Conservation (phyloP, 1,139 yeast genomes). For the Blastobotrys raffinosifermentans region DNA sequence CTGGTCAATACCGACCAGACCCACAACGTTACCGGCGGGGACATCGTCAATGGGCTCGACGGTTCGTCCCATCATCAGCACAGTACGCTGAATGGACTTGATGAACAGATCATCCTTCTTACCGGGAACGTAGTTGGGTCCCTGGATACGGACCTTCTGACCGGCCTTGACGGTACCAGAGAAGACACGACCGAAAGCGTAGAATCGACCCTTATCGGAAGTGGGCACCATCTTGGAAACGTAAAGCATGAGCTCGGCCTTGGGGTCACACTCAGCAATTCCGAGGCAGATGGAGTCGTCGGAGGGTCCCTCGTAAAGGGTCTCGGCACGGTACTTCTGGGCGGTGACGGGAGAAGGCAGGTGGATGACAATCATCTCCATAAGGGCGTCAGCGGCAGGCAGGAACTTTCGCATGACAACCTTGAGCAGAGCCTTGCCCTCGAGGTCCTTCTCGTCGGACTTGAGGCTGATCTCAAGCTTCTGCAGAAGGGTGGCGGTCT, state of each 20-base stretch:
- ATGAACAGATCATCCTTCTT: constrained; percentile 96
- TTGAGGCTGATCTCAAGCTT: constrained; percentile 89
- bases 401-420: constrained; percentile 99
- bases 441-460: constrained; percentile 94
- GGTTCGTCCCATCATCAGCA: constrained; percentile 98
- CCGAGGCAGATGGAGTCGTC: constrained; percentile 90
- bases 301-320: constrained; percentile 98
- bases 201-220: constrained; percentile 99
- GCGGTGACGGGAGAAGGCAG: constrained; percentile 99
- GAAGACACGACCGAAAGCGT: constrained; percentile 99
- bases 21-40: constrained; percentile 99
- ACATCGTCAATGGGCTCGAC: constrained; percentile 98
- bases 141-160: constrained; percentile 99
- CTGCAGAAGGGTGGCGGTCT: constrained; percentile 81
- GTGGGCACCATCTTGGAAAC: constrained; percentile 99
- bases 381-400: constrained; percentile 99
- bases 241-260: constrained; percentile 97
- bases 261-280: constrained; percentile 98
- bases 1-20: constrained; percentile 99
- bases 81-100: constrained; percentile 98
- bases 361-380: constrained; percentile 98
- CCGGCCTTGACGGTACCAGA: constrained; percentile 99
- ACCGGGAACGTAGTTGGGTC: constrained; percentile 99
- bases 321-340: constrained; percentile 98
- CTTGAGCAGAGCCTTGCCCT: constrained; percentile 98